Base-by-base conservation (phyloP, 2,329 filamentous ascomycete species). In the Fusarium tanahbumbuense region DNA sequence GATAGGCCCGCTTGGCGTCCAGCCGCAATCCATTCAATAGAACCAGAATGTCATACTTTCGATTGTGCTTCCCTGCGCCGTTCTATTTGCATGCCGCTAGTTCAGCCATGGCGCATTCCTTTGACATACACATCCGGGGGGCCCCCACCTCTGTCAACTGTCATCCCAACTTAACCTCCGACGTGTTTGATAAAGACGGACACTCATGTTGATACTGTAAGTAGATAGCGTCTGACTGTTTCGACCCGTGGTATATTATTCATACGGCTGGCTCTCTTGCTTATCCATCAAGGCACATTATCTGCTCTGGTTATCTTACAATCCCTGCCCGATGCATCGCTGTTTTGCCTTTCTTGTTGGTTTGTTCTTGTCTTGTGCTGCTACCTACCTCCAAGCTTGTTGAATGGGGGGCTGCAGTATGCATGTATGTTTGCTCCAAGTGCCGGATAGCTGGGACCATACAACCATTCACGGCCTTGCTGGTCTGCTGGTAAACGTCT, bases 51-150 rank as follows among this genome's bases (percentile, higher is more conserved):
- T 56, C 61, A 69, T 61, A 42, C 54, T 63, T 60, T 63, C 41
- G 66, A 56, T 72, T 72, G 68, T 71, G 65, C 52, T 72, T 27
- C 53, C 50, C 60, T 67, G 48, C 60, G 27, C 56, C 54, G 60
- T 60, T 50, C 58, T 72, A 76, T 76, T 74, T 58, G 57, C 58
- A 62, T 60, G 61, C 60, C 63, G 59, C 67, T 75, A 66, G 63
- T 64, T 56, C 58, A 71, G 72, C 64, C 69, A 65, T 64, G 73
- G 74, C 72, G 72, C 62, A 75, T 72, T 72, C 64, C 72, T 75
- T 75, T 75, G 67, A 68, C 50, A 49, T 73, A 47, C 49, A 48
- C 55, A 50, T 46, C 55, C 56, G 46, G 41, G 34, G 34, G 34
- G 34, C 0, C 53, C 45, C 32, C 42, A 47, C 50, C 44, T 37